Evolutionary conservation across 208 protist species (phyloP).

Genomic region (Leptomonas seymouri): DNA sequence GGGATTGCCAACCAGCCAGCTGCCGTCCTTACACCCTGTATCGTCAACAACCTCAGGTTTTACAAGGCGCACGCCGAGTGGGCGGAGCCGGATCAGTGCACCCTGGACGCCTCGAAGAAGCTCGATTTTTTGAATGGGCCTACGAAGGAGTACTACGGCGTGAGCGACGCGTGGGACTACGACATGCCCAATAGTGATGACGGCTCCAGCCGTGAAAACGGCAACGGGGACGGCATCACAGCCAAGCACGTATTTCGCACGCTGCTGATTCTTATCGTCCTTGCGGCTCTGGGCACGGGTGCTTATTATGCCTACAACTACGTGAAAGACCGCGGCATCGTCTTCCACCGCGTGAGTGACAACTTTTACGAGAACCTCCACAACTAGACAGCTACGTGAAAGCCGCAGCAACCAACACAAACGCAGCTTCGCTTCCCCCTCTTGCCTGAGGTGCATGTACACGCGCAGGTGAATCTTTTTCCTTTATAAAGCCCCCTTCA

Average conservation of each 20-base stretch:
- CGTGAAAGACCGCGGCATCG: conserved; percentile 13
- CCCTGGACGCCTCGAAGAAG: conserved; percentile 7
- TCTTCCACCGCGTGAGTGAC: conserved; percentile 38
- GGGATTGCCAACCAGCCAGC: conserved; percentile 33
- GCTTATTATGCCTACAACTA: conserved; percentile 20
- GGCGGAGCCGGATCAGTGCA: conserved; percentile 34
- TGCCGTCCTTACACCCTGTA: conserved; percentile 32
- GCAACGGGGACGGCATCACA: conserved; percentile 1
- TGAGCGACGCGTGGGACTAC: conserved; percentile 58
- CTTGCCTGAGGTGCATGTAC: too few relatives aligned
- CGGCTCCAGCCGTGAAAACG: conserved; percentile 19
- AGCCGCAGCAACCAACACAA: too few relatives aligned
- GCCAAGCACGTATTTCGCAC: conserved; percentile 1
- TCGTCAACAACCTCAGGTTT: conserved; percentile 39
- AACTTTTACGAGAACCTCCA: conserved; percentile 61
- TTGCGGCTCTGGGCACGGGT: conserved; percentile 10
- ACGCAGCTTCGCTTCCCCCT: too few relatives aligned
- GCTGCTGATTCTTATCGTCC: conserved; percentile 17
- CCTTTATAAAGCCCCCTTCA: too few relatives aligned
- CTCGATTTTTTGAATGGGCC: conserved; percentile 45
- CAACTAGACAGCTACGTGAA: conserved; percentile 16
- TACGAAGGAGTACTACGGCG: conserved; percentile 40
- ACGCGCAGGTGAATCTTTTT: too few relatives aligned
- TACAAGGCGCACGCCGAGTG: conserved; percentile 24
- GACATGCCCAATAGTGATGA: conserved; percentile 46